phyloP scores from a whole-genome alignment of 257 asterid species.

The Eustoma russellianum region DNA sequence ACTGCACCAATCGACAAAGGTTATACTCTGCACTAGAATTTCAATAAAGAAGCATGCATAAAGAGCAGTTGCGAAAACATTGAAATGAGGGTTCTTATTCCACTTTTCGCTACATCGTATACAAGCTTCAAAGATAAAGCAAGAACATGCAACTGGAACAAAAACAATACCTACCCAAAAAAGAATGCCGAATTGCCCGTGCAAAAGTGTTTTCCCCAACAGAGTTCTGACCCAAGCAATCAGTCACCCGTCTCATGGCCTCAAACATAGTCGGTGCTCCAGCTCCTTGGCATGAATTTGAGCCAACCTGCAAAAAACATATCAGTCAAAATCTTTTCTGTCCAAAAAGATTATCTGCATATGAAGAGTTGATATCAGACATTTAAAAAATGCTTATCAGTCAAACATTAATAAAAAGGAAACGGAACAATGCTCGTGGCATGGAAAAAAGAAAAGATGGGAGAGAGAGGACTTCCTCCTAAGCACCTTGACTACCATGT shows the following conservation, averaged over 20 bases:
- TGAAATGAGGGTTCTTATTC: no score
- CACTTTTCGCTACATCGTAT: not conserved
- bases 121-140: not conserved
- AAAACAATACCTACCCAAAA: constrained; percentile 53
- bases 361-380: not conserved
- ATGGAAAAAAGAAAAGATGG: not conserved
- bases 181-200: constrained; percentile 70
- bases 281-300: constrained; percentile 97
- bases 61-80: no score
- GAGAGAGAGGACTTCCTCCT: not conserved
- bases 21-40: not conserved
- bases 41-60: not conserved
- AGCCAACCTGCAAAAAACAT: constrained; percentile 66
- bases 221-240: constrained; percentile 49
- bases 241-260: constrained; percentile 77
- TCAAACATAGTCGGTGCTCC: constrained; percentile 99
- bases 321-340: constrained; percentile 4
- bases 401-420: not conserved
- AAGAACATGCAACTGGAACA: not conserved
- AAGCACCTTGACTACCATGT: no score
- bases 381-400: not conserved
- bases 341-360: not conserved
- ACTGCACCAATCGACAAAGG: constrained; percentile 38
- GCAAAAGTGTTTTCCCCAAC: constrained; percentile 64
- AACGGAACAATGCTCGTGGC: no score